phyloP scores from a whole-genome alignment of 441 rosid genomes.

The Hura crepitans region DNA sequence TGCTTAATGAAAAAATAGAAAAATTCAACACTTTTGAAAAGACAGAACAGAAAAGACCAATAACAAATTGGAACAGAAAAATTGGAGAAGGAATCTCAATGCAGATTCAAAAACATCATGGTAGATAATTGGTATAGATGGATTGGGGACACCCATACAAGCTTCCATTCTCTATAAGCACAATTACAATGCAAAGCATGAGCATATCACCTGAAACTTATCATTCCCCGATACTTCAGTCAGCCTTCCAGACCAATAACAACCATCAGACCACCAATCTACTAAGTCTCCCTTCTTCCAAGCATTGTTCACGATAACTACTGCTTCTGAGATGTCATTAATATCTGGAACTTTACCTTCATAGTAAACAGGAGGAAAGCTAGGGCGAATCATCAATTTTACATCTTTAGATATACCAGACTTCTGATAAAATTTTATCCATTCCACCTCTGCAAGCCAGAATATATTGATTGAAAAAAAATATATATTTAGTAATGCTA shows the following conservation, averaged over 20 bases:
- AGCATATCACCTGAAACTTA: constrained; percentile 42
- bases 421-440: constrained; percentile 42
- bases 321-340: constrained; percentile 34
- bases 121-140: neutral
- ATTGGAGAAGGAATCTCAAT: neutral
- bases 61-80: neutral
- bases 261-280: constrained; percentile 65
- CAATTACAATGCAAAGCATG: constrained; percentile 7
- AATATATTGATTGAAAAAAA: constrained; percentile 6
- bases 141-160: neutral
- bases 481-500: neutral
- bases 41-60: neutral
- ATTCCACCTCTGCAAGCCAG: constrained; percentile 35
- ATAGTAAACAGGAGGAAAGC: constrained; percentile 41
- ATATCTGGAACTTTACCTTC: constrained; percentile 37
- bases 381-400: constrained; percentile 65
- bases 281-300: constrained; percentile 83
- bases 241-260: constrained; percentile 71
- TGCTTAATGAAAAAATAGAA: neutral
- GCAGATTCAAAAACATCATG: neutral
- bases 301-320: constrained; percentile 37
- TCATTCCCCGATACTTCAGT: constrained; percentile 33
- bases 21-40: neutral
- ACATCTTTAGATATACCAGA: constrained; percentile 18
- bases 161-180: neutral